Percentiles rank a stretch among this genome's conserved stretches.
Evolutionary conservation across 768 basidiomycete genomes (phyloP).

Genomic region (Hericium rajendrae): DNA sequence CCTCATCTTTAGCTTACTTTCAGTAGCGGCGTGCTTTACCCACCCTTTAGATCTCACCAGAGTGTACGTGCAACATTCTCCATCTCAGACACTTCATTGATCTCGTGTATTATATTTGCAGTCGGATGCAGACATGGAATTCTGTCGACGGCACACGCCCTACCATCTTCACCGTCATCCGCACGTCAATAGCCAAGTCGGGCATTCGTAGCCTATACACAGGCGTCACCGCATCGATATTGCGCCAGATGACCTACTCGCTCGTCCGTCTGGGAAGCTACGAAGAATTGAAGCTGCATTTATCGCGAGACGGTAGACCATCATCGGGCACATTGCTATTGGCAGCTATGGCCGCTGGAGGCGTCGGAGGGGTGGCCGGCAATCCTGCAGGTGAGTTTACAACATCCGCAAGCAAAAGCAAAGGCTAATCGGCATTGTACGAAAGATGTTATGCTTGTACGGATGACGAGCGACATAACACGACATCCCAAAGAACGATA

Average conservation of each 20-base stretch:
- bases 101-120: conserved; percentile 17
- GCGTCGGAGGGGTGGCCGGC: conserved; percentile 73
- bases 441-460: conserved; percentile 61
- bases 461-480: conserved; percentile 84
- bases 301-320: conserved; percentile 43
- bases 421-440: background rate
- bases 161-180: conserved; percentile 58
- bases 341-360: conserved; percentile 67
- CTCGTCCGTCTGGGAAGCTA: conserved; percentile 78
- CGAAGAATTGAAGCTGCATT: conserved; percentile 58
- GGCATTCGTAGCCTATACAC: conserved; percentile 73
- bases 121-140: conserved; percentile 70
- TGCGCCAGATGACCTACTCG: conserved; percentile 89
- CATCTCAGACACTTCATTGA: background rate
- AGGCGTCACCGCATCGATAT: conserved; percentile 71
- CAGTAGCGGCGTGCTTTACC: conserved; percentile 75
- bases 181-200: conserved; percentile 50
- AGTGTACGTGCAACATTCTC: conserved; percentile 41
- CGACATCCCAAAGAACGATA: conserved; percentile 67
- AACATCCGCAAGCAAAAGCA: background rate
- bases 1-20: conserved; percentile 1
- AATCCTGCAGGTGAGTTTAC: conserved; percentile 61
- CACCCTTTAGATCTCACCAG: conserved; percentile 83
- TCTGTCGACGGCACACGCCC: conserved; percentile 39
- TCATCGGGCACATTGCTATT: conserved; percentile 46